A percentile compares a stretch with the other conserved stretches of the same genome.
Evolutionary conservation across 1,284 basidiomycete species (phyloP).

Genomic region (Ganoderma sinense): DNA sequence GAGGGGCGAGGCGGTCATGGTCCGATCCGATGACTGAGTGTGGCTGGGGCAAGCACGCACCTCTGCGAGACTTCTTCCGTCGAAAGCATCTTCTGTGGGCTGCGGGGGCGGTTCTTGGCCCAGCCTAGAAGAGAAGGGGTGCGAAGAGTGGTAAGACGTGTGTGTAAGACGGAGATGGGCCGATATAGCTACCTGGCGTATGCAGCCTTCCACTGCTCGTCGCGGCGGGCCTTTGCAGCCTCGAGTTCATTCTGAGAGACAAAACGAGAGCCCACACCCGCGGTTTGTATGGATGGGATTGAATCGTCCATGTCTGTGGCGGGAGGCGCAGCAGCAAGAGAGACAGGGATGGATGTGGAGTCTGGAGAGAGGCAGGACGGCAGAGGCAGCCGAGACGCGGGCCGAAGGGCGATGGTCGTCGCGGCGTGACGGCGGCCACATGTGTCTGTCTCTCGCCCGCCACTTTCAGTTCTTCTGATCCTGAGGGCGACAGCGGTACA

Average conservation of each 20-base stretch:
- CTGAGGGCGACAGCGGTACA: slow-evolving; percentile 18
- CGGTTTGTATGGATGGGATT: slow-evolving; percentile 71
- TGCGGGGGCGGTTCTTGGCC: slow-evolving; percentile 89
- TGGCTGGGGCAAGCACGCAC: slow-evolving; percentile 55
- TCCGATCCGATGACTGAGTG: slow-evolving; percentile 38
- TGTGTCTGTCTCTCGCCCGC: slow-evolving; percentile 13
- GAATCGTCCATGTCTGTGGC: slow-evolving; percentile 46
- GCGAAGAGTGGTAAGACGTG: background rate
- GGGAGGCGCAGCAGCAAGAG: background rate
- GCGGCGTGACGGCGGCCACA: background rate
- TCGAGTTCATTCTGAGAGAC: slow-evolving; percentile 85
- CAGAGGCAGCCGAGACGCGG: slow-evolving; percentile 1
- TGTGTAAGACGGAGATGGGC: background rate
- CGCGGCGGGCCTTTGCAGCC: slow-evolving; percentile 74
- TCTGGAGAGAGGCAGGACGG: slow-evolving; percentile 3
- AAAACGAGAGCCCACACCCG: slow-evolving; percentile 78
- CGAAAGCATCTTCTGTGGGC: slow-evolving; percentile 79
- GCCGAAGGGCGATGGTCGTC: slow-evolving; percentile 4
- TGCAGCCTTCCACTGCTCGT: slow-evolving; percentile 92
- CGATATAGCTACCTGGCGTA: slow-evolving; percentile 74
- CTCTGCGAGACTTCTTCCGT: slow-evolving; percentile 91
- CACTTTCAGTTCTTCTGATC: slow-evolving; percentile 9
- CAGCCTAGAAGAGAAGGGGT: slow-evolving; percentile 53
- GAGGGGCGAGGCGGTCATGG: slow-evolving; percentile 15
- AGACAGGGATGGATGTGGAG: background rate